These are phyloP conservation scores for Cercospora berteroae DNA, from an alignment of 2,329 filamentous ascomycete genomes.

Conservation along the genomic window DNA sequence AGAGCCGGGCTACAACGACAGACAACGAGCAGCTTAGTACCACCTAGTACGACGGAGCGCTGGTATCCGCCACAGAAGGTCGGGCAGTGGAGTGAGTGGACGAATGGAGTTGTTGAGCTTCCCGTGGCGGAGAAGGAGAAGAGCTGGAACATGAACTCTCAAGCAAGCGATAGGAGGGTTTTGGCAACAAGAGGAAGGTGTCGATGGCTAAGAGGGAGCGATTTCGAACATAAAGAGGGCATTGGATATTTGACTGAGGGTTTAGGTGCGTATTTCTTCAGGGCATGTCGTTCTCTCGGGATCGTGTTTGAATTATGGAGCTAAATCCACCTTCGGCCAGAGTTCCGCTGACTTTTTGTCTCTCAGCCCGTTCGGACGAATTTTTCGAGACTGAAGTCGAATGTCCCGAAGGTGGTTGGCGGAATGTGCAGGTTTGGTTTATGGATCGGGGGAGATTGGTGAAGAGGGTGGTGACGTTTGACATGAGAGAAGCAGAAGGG, in stretches of 20 bases:
- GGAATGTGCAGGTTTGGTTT: constrained; percentile 22
- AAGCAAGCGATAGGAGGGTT: not conserved
- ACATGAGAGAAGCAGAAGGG: not conserved
- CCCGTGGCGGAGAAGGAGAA: not conserved
- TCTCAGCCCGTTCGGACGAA: constrained; percentile 3
- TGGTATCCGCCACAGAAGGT: constrained; percentile 20
- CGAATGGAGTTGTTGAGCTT: not conserved
- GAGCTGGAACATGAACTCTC: not conserved
- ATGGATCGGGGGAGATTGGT: constrained; percentile 23
- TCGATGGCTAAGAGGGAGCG: constrained; percentile 19
- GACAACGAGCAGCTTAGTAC: not conserved
- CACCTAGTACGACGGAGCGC: constrained; percentile 7
- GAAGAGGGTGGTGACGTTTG: constrained; percentile 24
- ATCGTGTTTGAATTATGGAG: not conserved
- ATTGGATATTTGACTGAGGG: constrained; percentile 23
- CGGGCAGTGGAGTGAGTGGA: constrained; percentile 17
- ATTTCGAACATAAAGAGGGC: constrained; percentile 12
- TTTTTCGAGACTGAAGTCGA: constrained; percentile 22
- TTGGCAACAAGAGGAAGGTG: constrained; percentile 12
- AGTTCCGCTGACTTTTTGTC: not conserved
- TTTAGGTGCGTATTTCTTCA: constrained; percentile 1
- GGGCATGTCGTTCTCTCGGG: not conserved
- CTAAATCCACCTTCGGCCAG: not conserved
- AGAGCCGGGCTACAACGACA: not conserved
- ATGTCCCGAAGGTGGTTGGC: constrained; percentile 10